Percentiles rank a stretch among this genome's conserved stretches.
Evolutionary conservation across 2,329 filamentous ascomycete species (phyloP).

Genomic region (Phaeosphaeria sp.): DNA sequence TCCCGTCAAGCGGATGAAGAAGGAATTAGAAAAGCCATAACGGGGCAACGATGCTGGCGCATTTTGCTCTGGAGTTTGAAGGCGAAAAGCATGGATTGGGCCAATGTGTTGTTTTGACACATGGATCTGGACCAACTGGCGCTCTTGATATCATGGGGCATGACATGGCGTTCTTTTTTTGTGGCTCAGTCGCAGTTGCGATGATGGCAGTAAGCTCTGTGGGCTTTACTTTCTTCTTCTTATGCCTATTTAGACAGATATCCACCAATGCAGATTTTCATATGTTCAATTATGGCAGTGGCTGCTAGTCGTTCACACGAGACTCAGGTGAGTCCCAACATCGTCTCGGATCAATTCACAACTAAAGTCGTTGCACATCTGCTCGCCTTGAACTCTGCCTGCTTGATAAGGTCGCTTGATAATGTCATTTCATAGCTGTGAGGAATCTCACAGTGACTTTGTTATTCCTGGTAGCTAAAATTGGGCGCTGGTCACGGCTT

Average conservation of each 20-base stretch:
- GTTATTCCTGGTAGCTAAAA: too few species aligned
- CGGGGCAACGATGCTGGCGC: neutral
- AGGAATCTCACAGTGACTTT: too few species aligned
- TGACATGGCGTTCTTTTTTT: neutral
- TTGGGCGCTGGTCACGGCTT: too few species aligned
- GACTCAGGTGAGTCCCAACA: too few species aligned
- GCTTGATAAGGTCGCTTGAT: too few species aligned
- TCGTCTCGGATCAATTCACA: too few species aligned
- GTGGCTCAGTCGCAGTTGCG: neutral
- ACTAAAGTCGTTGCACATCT: too few species aligned
- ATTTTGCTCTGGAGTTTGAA: neutral
- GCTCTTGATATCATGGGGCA: neutral
- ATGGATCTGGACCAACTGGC: neutral
- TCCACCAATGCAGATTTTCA: neutral
- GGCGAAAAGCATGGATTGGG: neutral
- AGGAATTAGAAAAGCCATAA: slow-evolving; percentile 27
- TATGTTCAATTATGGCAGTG: neutral
- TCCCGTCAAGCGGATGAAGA: slow-evolving; percentile 73
- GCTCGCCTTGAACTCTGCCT: too few species aligned
- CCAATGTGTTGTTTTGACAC: neutral
- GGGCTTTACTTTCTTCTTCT: neutral
- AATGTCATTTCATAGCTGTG: too few species aligned
- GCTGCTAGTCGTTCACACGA: too few species aligned
- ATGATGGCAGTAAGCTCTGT: neutral
- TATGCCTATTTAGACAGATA: neutral